Percentiles rank a stretch among this genome's conserved stretches.
These are phyloP conservation scores for Trypanosoma grayi DNA, from an alignment of 208 protist species.

Conservation along the genomic window DNA sequence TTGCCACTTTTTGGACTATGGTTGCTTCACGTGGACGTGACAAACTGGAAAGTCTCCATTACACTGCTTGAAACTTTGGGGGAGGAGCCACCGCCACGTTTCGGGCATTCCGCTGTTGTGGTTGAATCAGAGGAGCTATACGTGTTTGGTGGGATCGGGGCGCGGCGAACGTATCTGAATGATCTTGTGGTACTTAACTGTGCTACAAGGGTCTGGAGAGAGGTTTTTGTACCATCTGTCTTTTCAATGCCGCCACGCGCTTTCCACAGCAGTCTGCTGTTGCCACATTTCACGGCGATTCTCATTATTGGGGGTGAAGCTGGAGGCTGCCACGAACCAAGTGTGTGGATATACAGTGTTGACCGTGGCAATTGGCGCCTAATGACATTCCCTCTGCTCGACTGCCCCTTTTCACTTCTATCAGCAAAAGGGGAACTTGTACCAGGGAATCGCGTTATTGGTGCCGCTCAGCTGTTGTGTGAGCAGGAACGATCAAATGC, in stretches of 20 bases:
- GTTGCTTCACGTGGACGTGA: slow-evolving; percentile 35
- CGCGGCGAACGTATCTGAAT: slow-evolving; percentile 36
- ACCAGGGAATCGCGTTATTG: slow-evolving; percentile 3
- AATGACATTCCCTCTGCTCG: slow-evolving; percentile 44
- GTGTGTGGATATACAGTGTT: slow-evolving; percentile 45
- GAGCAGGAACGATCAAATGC: slow-evolving; percentile 9
- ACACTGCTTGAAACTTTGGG: slow-evolving; percentile 51
- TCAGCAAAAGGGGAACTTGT: neutral
- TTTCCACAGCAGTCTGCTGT: slow-evolving; percentile 46
- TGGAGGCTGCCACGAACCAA: slow-evolving; percentile 36
- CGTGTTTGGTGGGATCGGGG: slow-evolving; percentile 69
- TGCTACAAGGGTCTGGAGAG: slow-evolving; percentile 64
- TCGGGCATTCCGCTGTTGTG: slow-evolving; percentile 53
- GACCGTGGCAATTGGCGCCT: slow-evolving; percentile 38
- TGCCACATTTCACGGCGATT: slow-evolving; percentile 22
- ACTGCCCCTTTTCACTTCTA: slow-evolving; percentile 14
- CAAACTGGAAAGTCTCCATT: slow-evolving; percentile 24
- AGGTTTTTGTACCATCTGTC: slow-evolving; percentile 61
- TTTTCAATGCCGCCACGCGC: slow-evolving; percentile 47
- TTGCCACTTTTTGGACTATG: slow-evolving; percentile 48
- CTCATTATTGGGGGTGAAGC: slow-evolving; percentile 64
- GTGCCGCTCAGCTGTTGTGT: slow-evolving; percentile 24
- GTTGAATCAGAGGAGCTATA: slow-evolving; percentile 34
- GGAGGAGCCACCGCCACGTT: slow-evolving; percentile 55
- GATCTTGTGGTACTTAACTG: slow-evolving; percentile 69